These are phyloP conservation scores for Penicillium atrosanguineum DNA, from an alignment of 495 filamentous ascomycete genomes.

Conservation along the genomic window DNA sequence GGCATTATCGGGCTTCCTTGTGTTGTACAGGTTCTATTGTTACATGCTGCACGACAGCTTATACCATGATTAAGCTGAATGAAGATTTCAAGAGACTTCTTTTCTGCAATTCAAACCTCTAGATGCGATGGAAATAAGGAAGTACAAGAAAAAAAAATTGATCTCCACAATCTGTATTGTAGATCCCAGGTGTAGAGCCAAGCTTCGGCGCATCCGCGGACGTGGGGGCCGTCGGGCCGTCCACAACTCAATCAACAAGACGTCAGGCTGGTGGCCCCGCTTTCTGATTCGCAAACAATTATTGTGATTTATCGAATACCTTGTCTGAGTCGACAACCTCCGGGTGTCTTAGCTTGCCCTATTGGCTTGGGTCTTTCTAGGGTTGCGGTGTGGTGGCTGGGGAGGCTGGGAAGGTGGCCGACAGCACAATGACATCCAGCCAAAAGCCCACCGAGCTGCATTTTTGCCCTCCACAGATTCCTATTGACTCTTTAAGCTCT, in stretches of 20 bases:
- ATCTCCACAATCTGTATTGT: not conserved
- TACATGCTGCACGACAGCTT: not conserved
- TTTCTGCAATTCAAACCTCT: too few relatives aligned
- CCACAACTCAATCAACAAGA: constrained; percentile 4
- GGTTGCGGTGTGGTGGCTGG: constrained; percentile 24
- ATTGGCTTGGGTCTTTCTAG: constrained; percentile 16
- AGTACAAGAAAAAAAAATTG: not conserved
- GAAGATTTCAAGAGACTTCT: not conserved
- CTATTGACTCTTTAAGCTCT: constrained; percentile 16
- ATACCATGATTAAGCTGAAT: not conserved
- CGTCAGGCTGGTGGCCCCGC: not conserved
- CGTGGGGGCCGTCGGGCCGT: constrained; percentile 10
- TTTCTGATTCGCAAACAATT: constrained; percentile 6
- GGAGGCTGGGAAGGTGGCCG: constrained; percentile 28
- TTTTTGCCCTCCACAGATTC: constrained; percentile 5
- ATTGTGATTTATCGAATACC: constrained; percentile 17
- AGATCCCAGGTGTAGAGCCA: constrained; percentile 3
- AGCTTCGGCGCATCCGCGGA: constrained; percentile 17
- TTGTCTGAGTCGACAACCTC: constrained; percentile 16
- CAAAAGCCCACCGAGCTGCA: constrained; percentile 23
- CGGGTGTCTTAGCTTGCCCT: constrained; percentile 18
- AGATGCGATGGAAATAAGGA: not conserved
- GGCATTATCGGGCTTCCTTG: not conserved
- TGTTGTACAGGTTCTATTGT: not conserved
- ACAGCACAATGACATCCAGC: constrained; percentile 21